These are phyloP conservation scores for Penicillium robsamsonii DNA, from an alignment of 495 filamentous ascomycete species.

Conservation along the genomic window DNA sequence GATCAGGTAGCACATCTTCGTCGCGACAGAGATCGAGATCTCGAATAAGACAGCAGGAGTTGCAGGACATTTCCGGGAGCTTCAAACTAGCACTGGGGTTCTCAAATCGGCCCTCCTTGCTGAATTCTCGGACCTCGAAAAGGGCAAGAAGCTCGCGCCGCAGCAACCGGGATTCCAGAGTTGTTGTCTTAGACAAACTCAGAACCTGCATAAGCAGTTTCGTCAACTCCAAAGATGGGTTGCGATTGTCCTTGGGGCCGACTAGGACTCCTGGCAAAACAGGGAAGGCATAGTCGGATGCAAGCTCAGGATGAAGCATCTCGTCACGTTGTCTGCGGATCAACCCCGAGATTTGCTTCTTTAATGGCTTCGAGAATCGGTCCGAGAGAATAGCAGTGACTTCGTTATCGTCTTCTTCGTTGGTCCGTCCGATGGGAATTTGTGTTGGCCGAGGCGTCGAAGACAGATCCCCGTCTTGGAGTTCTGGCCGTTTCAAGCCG, in stretches of 20 bases:
- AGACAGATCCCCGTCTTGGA: constrained; percentile 38
- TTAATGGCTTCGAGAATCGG: constrained; percentile 81
- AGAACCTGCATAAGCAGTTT: constrained; percentile 90
- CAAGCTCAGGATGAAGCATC: constrained; percentile 84
- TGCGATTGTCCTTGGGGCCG: constrained; percentile 60
- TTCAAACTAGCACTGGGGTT: constrained; percentile 79
- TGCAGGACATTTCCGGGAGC: constrained; percentile 75
- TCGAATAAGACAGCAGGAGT: constrained; percentile 79
- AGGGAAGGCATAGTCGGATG: constrained; percentile 85
- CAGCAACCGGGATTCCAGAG: constrained; percentile 78
- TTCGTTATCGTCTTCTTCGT: constrained; percentile 56
- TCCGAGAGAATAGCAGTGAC: constrained; percentile 62
- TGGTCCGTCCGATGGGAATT: constrained; percentile 51
- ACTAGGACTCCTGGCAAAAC: constrained; percentile 69
- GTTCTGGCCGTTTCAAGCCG: constrained; percentile 65
- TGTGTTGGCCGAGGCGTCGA: constrained; percentile 78
- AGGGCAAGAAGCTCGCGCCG: constrained; percentile 84
- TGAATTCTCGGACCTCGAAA: constrained; percentile 94
- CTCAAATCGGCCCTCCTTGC: constrained; percentile 75
- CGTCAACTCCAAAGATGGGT: constrained; percentile 84
- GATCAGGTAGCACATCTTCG: constrained; percentile 68
- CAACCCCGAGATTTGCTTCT: constrained; percentile 77
- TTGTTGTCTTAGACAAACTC: constrained; percentile 75
- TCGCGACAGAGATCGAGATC: constrained; percentile 96
- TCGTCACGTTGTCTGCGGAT: constrained; percentile 83